Evolutionary conservation across 2,329 filamentous ascomycete species (phyloP).

Genomic region (Trichoderma atrobrunneum): DNA sequence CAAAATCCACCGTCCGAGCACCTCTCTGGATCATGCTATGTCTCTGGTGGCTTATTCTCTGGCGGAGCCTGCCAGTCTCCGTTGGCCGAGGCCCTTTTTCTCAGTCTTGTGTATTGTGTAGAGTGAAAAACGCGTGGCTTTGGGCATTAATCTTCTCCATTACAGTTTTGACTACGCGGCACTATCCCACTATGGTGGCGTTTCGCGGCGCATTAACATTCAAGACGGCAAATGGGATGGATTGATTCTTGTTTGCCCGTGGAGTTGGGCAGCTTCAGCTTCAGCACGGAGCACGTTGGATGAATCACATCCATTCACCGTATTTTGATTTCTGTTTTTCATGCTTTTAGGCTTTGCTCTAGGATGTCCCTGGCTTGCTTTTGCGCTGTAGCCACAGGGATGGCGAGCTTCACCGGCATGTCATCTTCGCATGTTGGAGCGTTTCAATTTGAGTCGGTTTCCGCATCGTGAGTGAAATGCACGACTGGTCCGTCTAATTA

Average conservation of each 20-base stretch:
- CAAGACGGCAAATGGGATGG: neutral
- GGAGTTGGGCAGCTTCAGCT: constrained; percentile 3
- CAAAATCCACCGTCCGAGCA: neutral
- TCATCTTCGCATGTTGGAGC: neutral
- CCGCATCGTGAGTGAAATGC: constrained; percentile 2
- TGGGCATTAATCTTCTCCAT: neutral
- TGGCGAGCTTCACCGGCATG: constrained; percentile 10
- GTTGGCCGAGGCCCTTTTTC: constrained; percentile 2
- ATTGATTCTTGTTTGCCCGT: neutral
- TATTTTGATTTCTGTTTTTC: neutral
- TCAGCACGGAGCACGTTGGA: constrained; percentile 5
- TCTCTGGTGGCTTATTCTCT: neutral
- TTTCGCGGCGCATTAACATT: neutral
- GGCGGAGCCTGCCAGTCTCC: neutral
- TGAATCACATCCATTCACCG: neutral
- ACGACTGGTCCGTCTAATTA: constrained; percentile 3
- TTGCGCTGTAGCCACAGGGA: neutral
- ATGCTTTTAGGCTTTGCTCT: neutral
- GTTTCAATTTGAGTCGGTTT: constrained; percentile 15
- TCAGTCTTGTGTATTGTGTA: neutral
- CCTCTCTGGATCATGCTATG: neutral
- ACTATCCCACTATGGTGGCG: neutral
- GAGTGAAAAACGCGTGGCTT: neutral
- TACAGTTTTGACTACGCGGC: constrained; percentile 14
- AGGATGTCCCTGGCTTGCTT: constrained; percentile 4